Percentiles rank a stretch among this genome's conserved stretches.
phyloP scores from a whole-genome alignment of 1,139 yeast genomes.

The Hanseniaspora sp. region DNA sequence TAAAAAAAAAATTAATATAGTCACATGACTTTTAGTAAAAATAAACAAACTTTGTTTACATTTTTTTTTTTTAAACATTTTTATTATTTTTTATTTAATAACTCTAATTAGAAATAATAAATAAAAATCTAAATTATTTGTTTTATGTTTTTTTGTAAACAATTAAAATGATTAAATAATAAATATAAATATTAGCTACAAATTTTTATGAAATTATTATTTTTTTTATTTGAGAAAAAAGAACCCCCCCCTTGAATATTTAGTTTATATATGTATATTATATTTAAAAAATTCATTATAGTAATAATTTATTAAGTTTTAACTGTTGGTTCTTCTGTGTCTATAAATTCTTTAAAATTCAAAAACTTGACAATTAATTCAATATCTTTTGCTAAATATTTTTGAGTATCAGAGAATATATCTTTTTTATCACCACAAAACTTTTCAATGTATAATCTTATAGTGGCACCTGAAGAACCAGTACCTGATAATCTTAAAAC shows the following conservation, averaged over 20 bases:
- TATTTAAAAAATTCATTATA: background rate
- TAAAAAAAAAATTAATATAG: no score
- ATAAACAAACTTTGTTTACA: background rate
- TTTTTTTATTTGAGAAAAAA: no score
- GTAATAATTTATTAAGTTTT: constrained; percentile 40
- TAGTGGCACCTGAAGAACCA: constrained; percentile 96
- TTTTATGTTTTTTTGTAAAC: no score
- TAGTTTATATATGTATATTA: background rate
- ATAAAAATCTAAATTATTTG: no score
- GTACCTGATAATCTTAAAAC: constrained; percentile 93
- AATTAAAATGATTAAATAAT: no score
- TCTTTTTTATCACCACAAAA: constrained; percentile 52
- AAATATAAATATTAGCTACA: no score
- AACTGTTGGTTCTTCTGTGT: constrained; percentile 82
- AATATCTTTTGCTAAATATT: constrained; percentile 55
- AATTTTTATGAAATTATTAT: no score
- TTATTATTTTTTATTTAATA: no score
- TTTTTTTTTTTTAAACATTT: background rate
- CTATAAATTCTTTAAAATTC: constrained; percentile 61
- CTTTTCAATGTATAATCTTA: constrained; percentile 81
- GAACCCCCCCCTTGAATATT: no score
- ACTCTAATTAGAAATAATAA: no score
- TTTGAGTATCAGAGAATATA: constrained; percentile 49
- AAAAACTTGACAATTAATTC: constrained; percentile 54
- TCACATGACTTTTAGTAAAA: no score